phyloP scores from a whole-genome alignment of 2,329 filamentous ascomycete genomes.

The Pyricularia sp. region DNA sequence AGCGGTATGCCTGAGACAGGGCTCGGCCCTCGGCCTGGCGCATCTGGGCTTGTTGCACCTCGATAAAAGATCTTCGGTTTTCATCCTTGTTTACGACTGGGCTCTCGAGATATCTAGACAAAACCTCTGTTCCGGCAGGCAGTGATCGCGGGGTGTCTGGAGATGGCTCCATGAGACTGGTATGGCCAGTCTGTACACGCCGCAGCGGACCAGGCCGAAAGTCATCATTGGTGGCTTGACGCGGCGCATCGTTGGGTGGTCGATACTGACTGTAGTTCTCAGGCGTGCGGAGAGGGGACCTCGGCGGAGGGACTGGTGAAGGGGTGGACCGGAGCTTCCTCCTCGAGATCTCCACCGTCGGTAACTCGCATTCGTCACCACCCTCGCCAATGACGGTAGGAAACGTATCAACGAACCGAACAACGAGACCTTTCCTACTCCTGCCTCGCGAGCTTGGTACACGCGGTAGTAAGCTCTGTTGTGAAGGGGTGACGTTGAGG shows the following conservation, averaged over 20 bases:
- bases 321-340: slow-evolving; percentile 23
- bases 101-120: slow-evolving; percentile 27
- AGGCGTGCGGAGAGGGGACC: slow-evolving; percentile 16
- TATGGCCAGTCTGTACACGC: slow-evolving; percentile 48
- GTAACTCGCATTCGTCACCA: slow-evolving; percentile 73
- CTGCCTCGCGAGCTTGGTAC: slow-evolving; percentile 31
- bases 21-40: slow-evolving; percentile 50
- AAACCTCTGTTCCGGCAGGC: slow-evolving; percentile 11
- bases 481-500: slow-evolving; percentile 30
- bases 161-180: slow-evolving; percentile 20
- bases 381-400: slow-evolving; percentile 86
- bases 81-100: slow-evolving; percentile 34
- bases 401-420: slow-evolving; percentile 62
- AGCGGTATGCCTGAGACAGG: slow-evolving; percentile 40
- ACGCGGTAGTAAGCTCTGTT: slow-evolving; percentile 34
- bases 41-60: slow-evolving; percentile 50
- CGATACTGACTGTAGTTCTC: slow-evolving; percentile 1
- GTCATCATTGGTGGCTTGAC: slow-evolving; percentile 28
- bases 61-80: slow-evolving; percentile 47
- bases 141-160: slow-evolving; percentile 12
- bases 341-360: slow-evolving; percentile 61
- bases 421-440: slow-evolving; percentile 58
- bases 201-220: slow-evolving; percentile 46
- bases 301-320: slow-evolving; percentile 13
- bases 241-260: slow-evolving; percentile 16